Conservation (phyloP, 306 rosid genomes). For the Cucurbita ficifolia region DNA sequence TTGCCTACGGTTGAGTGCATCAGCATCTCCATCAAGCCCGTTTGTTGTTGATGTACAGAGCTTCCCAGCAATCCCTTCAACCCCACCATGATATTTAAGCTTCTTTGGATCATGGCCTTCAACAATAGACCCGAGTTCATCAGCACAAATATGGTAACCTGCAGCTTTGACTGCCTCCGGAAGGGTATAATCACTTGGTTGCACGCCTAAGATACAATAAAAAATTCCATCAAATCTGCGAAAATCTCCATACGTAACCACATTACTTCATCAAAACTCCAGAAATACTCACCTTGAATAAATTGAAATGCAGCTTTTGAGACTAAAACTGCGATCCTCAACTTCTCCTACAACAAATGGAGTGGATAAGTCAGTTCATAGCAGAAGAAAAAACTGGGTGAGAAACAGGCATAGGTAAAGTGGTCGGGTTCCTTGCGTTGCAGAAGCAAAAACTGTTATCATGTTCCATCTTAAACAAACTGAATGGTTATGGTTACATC, state of each 20-base stretch:
- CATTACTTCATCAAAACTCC: neutral
- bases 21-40: constrained; percentile 36
- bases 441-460: neutral
- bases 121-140: constrained; percentile 79
- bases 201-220: constrained; percentile 36
- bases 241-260: neutral
- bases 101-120: constrained; percentile 73
- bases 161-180: constrained; percentile 67
- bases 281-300: constrained; percentile 37
- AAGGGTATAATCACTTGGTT: constrained; percentile 44
- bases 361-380: neutral
- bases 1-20: constrained; percentile 31
- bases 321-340: constrained; percentile 72
- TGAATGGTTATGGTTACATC: neutral
- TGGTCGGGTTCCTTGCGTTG: neutral
- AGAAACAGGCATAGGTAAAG: too few relatives aligned
- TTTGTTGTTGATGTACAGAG: constrained; percentile 40
- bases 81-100: constrained; percentile 58
- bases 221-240: constrained; percentile 3
- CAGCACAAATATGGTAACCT: constrained; percentile 69
- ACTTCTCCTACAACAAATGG: constrained; percentile 48
- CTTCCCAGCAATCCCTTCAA: constrained; percentile 53
- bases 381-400: neutral
- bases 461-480: neutral
- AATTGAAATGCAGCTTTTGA: constrained; percentile 84